Percentiles rank a stretch among this genome's conserved stretches.
Evolutionary conservation across 257 asterid genomes (phyloP).

Genomic region (Sherardia arvensis): DNA sequence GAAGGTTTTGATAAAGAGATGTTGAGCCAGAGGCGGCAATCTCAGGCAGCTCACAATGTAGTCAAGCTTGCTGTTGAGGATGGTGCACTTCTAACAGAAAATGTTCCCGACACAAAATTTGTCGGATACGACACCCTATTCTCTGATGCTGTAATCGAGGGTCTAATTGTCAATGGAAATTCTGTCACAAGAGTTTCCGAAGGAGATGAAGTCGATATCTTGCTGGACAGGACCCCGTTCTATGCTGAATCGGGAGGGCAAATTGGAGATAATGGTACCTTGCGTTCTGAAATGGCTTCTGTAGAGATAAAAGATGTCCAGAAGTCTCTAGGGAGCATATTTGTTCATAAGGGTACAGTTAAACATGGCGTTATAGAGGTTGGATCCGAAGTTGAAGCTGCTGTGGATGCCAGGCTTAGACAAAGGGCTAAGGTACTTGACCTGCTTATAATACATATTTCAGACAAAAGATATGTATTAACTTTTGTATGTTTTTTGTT

Average conservation of each 20-base stretch:
- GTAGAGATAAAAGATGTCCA: constrained; percentile 71
- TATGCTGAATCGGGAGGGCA: constrained; percentile 98
- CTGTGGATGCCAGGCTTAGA: constrained; percentile 69
- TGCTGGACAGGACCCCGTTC: constrained; percentile 79
- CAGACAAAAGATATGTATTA: neutral
- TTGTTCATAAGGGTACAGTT: constrained; percentile 75
- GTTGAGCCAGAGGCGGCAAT: constrained; percentile 87
- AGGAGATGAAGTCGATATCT: constrained; percentile 83
- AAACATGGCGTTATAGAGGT: constrained; percentile 55
- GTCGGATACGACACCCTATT: constrained; percentile 65
- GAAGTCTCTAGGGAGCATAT: constrained; percentile 64
- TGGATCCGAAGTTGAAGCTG: constrained; percentile 81
- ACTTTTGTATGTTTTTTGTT: neutral
- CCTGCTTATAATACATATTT: neutral
- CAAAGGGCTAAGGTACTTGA: constrained; percentile 70
- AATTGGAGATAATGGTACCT: constrained; percentile 76
- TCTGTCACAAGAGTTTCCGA: constrained; percentile 56
- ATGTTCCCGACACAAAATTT: constrained; percentile 71
- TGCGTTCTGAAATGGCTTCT: constrained; percentile 41
- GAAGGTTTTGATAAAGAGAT: constrained; percentile 60
- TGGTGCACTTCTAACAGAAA: constrained; percentile 55
- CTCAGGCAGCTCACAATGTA: constrained; percentile 91
- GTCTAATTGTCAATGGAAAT: constrained; percentile 64
- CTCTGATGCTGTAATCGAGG: constrained; percentile 64
- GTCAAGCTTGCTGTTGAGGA: constrained; percentile 71